These are phyloP conservation scores for Bipolaris victoriae DNA, from an alignment of 2,329 filamentous ascomycete species.

Conservation along the genomic window DNA sequence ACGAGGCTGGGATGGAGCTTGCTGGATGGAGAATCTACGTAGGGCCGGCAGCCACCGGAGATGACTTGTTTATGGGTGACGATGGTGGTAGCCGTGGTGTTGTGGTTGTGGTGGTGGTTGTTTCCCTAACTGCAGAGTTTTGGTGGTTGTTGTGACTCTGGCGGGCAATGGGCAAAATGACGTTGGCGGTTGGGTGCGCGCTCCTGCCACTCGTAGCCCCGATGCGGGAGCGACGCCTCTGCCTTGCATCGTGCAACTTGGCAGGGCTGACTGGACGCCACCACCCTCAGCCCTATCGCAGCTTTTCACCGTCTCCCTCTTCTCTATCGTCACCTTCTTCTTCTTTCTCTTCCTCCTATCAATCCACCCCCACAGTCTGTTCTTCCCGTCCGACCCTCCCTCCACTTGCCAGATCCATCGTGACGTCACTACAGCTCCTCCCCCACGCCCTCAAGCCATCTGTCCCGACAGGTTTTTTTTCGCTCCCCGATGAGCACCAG, in stretches of 20 bases:
- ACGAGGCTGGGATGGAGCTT: conserved; percentile 1
- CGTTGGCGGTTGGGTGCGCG: conserved; percentile 23
- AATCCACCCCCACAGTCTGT: neutral
- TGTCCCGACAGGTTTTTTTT: neutral
- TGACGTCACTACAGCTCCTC: neutral
- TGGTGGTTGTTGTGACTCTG: conserved; percentile 1
- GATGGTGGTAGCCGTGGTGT: neutral
- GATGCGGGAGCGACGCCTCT: conserved; percentile 25
- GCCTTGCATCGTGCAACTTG: conserved; percentile 22
- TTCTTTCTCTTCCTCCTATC: neutral
- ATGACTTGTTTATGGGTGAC: conserved; percentile 1
- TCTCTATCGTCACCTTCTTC: neutral
- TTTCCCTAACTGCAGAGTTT: conserved; percentile 1
- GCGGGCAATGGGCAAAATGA: conserved; percentile 7
- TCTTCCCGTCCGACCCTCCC: neutral
- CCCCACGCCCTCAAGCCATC: neutral
- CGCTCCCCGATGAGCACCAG: neutral
- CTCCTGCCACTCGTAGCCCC: conserved; percentile 13
- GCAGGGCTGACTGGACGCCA: conserved; percentile 22
- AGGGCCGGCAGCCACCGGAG: neutral
- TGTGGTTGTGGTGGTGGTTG: neutral
- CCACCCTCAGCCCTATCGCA: neutral
- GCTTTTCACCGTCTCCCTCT: neutral
- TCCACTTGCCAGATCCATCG: neutral
- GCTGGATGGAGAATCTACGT: neutral